Base-by-base conservation (phyloP, 352 stramenopile species). In the Globisporangium middletonii region DNA sequence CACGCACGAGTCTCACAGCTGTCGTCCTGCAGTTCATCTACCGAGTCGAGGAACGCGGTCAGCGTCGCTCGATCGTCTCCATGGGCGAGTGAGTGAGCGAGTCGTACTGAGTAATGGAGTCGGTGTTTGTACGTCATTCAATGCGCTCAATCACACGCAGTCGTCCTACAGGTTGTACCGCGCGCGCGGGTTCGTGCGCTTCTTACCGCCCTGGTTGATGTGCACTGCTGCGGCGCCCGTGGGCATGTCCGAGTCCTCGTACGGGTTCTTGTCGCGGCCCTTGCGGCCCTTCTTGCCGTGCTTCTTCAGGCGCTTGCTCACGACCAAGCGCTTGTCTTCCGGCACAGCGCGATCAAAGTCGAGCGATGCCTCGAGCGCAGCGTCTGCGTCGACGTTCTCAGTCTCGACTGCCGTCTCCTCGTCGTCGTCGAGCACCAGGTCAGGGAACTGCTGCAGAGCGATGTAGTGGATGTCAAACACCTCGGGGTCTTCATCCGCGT, bases 251-350 rank as follows among this genome's bases (percentile, higher is more conserved):
- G 77, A 85, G 65, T 96, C 85, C 63, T 94, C 88, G 71, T 99
- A 99, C 41, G 97, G 97, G 72, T 98, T 98, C 68, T 98, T 98
- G 57, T 99, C 95, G 37, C 95, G 79, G 18, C 91, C 74, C 73
- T 99, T 99, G 16, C 90, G 80, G 38, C 92, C 92, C 71, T 99
- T 99, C 59, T 98, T 97, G 11, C 96, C 97, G 74, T 97, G 97
- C 57, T 94, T 92, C 64, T 97, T 94, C 56, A 95, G 63, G 2
- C 85, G 72, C 68, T 95, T 95, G 69, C 83, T 93, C 38, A 83
- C 54, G 0, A 70, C 65, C 3, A 64, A 33, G 16, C 58, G 63
- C 65, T 95, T 95, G 64, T 88, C 79, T 50, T 92, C 79, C 2
- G 68, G 70, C 9, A 65, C 79, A 16, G 76, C 77, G 59, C 59